phyloP scores from a whole-genome alignment of 371 early-diverging fungal genomes.

The Apophysomyces trapeziformis region DNA sequence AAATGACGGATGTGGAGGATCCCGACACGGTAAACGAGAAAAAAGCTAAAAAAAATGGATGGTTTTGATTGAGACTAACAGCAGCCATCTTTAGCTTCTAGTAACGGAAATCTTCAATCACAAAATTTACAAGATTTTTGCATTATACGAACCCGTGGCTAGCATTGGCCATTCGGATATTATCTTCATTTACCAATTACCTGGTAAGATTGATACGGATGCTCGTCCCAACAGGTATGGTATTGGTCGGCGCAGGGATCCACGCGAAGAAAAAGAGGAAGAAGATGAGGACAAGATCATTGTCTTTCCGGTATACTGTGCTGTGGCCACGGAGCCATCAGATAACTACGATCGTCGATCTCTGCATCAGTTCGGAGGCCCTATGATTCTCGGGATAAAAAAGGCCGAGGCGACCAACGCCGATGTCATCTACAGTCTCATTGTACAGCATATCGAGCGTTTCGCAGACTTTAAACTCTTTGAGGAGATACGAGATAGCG shows the following conservation, averaged over 20 bases:
- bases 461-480: slow-evolving; percentile 44
- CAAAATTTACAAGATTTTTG: slow-evolving; percentile 70
- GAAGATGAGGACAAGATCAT: slow-evolving; percentile 27
- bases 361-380: slow-evolving; percentile 42
- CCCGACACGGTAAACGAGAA: slow-evolving; percentile 31
- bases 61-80: background rate
- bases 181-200: slow-evolving; percentile 74
- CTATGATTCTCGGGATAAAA: slow-evolving; percentile 40
- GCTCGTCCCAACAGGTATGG: slow-evolving; percentile 17
- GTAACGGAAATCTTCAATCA: slow-evolving; percentile 65
- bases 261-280: slow-evolving; percentile 6
- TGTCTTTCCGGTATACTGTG: slow-evolving; percentile 44
- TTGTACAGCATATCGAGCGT: slow-evolving; percentile 42
- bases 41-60: background rate
- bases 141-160: slow-evolving; percentile 63
- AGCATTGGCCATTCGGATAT: slow-evolving; percentile 62
- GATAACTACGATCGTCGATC: slow-evolving; percentile 5
- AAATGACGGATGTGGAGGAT: slow-evolving; percentile 53
- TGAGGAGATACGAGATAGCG: slow-evolving; percentile 29
- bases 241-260: background rate
- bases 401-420: slow-evolving; percentile 30
- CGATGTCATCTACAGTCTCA: slow-evolving; percentile 33
- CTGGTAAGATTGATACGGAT: slow-evolving; percentile 25
- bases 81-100: slow-evolving; percentile 40
- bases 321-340: slow-evolving; percentile 13